Evolutionary conservation across 2,329 filamentous ascomycete genomes (phyloP).

Genomic region (Beauveria sp.): DNA sequence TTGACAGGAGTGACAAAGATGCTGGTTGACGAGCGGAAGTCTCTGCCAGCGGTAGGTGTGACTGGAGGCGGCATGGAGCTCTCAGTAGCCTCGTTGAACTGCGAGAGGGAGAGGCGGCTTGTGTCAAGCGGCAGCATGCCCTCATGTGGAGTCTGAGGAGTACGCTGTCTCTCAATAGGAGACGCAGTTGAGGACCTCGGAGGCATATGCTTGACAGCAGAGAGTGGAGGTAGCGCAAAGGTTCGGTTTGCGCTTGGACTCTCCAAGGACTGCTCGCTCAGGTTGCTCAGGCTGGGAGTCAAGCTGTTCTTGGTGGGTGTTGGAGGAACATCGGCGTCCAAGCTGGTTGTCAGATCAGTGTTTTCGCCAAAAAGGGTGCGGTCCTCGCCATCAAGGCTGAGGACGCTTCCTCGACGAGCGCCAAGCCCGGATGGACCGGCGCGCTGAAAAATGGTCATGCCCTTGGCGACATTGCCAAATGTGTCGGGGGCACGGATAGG

Average conservation of each 20-base stretch:
- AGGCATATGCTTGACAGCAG: constrained; percentile 30
- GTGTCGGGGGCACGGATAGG: constrained; percentile 37
- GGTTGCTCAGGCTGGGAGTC: constrained; percentile 33
- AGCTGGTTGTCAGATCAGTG: constrained; percentile 19
- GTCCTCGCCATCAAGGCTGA: constrained; percentile 76
- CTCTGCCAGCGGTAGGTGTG: constrained; percentile 65
- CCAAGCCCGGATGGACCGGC: constrained; percentile 38
- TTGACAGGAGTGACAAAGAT: constrained; percentile 62
- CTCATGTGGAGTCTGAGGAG: constrained; percentile 75
- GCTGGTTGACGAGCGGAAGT: constrained; percentile 41
- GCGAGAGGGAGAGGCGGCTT: constrained; percentile 76
- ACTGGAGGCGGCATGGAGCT: constrained; percentile 50
- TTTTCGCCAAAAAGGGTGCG: constrained; percentile 36
- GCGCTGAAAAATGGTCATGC: constrained; percentile 59
- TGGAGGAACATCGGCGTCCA: constrained; percentile 66
- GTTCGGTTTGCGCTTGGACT: constrained; percentile 41
- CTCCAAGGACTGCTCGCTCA: constrained; percentile 34
- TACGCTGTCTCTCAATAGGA: constrained; percentile 50
- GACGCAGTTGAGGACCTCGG: constrained; percentile 45
- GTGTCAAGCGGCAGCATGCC: constrained; percentile 69
- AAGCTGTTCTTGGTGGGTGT: constrained; percentile 76
- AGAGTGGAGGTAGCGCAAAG: constrained; percentile 34
- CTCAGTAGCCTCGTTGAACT: constrained; percentile 34
- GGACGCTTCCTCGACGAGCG: constrained; percentile 58
- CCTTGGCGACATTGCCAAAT: constrained; percentile 50